Conservation (phyloP, 768 basidiomycete species). For the Leccinum boreale region DNA sequence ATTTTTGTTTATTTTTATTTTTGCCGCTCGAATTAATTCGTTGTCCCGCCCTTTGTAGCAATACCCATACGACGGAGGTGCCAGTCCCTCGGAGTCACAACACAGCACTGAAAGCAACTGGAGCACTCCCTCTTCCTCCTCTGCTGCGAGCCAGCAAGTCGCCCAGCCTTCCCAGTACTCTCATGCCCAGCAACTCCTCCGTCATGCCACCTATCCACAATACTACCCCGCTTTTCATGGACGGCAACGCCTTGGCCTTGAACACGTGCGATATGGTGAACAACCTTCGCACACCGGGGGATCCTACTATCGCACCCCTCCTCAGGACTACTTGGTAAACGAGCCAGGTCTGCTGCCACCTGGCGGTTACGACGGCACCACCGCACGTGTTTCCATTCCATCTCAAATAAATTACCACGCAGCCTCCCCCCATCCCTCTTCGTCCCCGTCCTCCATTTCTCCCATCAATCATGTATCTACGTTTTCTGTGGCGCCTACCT, state of each 20-base stretch:
- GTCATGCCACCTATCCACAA: neutral
- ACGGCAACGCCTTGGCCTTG: slow-evolving; percentile 21
- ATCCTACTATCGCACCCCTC: slow-evolving; percentile 14
- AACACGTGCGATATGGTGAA: slow-evolving; percentile 16
- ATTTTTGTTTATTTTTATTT: neutral
- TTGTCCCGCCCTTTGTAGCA: slow-evolving; percentile 4
- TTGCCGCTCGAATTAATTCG: neutral
- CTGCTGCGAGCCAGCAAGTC: slow-evolving; percentile 16
- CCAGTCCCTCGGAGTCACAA: slow-evolving; percentile 25
- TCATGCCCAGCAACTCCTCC: slow-evolving; percentile 3
- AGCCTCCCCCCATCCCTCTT: slow-evolving; percentile 11
- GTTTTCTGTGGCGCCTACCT: slow-evolving; percentile 8
- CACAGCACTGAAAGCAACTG: slow-evolving; percentile 25
- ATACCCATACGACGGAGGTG: slow-evolving; percentile 18
- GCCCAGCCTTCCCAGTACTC: slow-evolving; percentile 9
- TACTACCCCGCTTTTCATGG: slow-evolving; percentile 26
- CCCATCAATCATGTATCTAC: slow-evolving; percentile 6
- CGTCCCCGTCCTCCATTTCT: slow-evolving; percentile 16
- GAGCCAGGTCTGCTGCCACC: slow-evolving; percentile 8
- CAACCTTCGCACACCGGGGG: slow-evolving; percentile 10
- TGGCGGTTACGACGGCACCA: slow-evolving; percentile 12
- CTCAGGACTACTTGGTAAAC: slow-evolving; percentile 13
- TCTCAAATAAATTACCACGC: slow-evolving; percentile 4
- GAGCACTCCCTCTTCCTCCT: slow-evolving; percentile 25
- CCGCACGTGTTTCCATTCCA: neutral